Evolutionary conservation across 1,284 basidiomycete species (phyloP), one percentile per base, ranked within the genome.

Genomic region (Sanghuangporus sanghuang): DNA sequence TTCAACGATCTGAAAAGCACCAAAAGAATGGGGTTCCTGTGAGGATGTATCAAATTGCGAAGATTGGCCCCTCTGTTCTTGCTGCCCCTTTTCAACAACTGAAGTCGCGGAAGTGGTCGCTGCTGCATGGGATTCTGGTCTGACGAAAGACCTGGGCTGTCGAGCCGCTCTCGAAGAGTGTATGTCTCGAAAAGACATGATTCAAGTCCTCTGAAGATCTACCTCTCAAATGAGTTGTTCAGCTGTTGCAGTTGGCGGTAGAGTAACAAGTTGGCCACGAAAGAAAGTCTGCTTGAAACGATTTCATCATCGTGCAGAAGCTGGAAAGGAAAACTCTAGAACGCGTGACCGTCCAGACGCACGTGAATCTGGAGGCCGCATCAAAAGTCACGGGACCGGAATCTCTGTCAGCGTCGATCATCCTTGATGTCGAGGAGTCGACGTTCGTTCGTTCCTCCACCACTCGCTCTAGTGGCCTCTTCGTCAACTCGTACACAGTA

Each of bases 141-240:
- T 27, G 18, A 65, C 60, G 55, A 44, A 65, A n/a, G 64, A 65
- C 38, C 40, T 57, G n/a, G 35, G 53, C 38, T 65, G 23, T 11
- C 64, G 54, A 9, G 64, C 55, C 38, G 46, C 55, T 42, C 64
- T 36, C 12, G 53, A 52, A 6, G 44, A 16, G 32, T 38, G 53
- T 8, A 56, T 36, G 48, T 65, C 55, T 2, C 55, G 46, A 46
- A 65, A 65, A 18, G 64, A 65, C 64, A 65, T 65, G 18, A 46
- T 2, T 42, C 6, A 36, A 21, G 2, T 1, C 32, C 21, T 6
- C 18, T n/a, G 32, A 6, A 35, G 9, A 0, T 21, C 12, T 9
- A 52, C 21, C 9, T 46, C 44, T 35, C 21, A 50, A 50, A 2
- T 6, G 7, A 35, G 23, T 12, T 23, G 7, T 23, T 27, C 27